Base-by-base conservation (phyloP, 257 asterid species). In the Lithospermum erythrorhizon region DNA sequence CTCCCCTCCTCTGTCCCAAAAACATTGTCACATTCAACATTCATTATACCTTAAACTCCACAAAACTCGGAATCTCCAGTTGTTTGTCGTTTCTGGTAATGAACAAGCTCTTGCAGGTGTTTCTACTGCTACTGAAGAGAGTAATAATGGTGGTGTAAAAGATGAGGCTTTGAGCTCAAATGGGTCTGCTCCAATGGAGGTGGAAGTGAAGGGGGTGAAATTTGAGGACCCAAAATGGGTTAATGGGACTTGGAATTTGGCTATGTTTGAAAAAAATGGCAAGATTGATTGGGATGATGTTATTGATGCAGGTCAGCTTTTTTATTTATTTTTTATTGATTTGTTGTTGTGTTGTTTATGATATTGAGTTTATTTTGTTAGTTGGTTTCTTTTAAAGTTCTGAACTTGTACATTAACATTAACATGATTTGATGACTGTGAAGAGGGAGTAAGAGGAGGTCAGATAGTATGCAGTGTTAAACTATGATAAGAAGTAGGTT, bases 221-320 rank as follows among this genome's bases (percentile, higher is more conserved):
- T 86, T 82, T 77, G 55, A 72, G 70, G 89, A 93, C 67, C 65
- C 73, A 57, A 82, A 81, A 59, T 93, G 98, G 98, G 73, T 84
- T 27, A 79, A 73, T 29, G 97, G 98, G 66, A 93, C 95, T 13
- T 93, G 98, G 97, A 95, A 93, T 63, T 76, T 93, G 81, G 73
- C 71, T 67, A 76, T 81, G 81, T 93, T 93, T 52, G 75, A 63
- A 65, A 84, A 77, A 65, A 80, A 79, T 52, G 94, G 98, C 9
- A 71, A 67, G 65, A 82, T 88, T 52, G 63, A 84, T 58, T 93
- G 98, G 98, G 95, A 89, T 79, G 88, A 89, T 65, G 87, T 89
- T 58, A 89, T 93, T 78, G 97, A 86, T 77, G 97, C 98, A 64
- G 98, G 95, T 88, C 21, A 64, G 61, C 59, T 21, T 55, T 51